A percentile compares a stretch with the other conserved stretches of the same genome.
Evolutionary conservation across 2,329 filamentous ascomycete species (phyloP).

Genomic region (Knoxdaviesia proteae): DNA sequence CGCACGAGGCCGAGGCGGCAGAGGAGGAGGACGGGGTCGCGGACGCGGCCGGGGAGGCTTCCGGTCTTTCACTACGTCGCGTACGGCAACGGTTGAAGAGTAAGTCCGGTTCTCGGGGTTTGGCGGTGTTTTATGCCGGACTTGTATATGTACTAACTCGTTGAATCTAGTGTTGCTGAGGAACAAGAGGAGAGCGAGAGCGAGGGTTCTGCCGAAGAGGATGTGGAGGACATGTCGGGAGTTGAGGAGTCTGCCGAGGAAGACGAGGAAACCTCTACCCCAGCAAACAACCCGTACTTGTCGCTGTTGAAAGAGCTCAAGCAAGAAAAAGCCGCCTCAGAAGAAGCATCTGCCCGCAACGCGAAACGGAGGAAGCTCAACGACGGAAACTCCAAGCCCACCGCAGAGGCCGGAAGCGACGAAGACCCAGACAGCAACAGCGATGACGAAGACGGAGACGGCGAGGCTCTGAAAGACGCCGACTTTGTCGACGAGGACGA

Average conservation of each 20-base stretch:
- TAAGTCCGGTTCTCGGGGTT: slow-evolving; percentile 7
- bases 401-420: slow-evolving; percentile 6
- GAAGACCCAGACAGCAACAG: slow-evolving; percentile 4
- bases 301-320: slow-evolving; percentile 36
- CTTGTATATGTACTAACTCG: not conserved
- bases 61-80: slow-evolving; percentile 20
- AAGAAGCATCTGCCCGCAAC: slow-evolving; percentile 19
- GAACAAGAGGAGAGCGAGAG: slow-evolving; percentile 18
- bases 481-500: slow-evolving; percentile 13
- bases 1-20: slow-evolving; percentile 10
- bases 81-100: slow-evolving; percentile 20
- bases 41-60: slow-evolving; percentile 12
- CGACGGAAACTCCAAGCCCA: slow-evolving; percentile 10
- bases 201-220: slow-evolving; percentile 21
- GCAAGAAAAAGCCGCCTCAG: not conserved
- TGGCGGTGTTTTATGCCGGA: too few species aligned
- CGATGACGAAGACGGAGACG: slow-evolving; percentile 7
- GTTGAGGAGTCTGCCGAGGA: slow-evolving; percentile 21
- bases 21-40: slow-evolving; percentile 14
- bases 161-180: slow-evolving; percentile 12
- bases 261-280: slow-evolving; percentile 13
- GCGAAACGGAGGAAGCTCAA: slow-evolving; percentile 38
- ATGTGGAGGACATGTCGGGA: slow-evolving; percentile 17
- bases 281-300: slow-evolving; percentile 26
- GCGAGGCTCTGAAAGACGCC: slow-evolving; percentile 16